Conservation (phyloP, 2,329 filamentous ascomycete genomes). For the Neophaeococcomyces aloes region DNA sequence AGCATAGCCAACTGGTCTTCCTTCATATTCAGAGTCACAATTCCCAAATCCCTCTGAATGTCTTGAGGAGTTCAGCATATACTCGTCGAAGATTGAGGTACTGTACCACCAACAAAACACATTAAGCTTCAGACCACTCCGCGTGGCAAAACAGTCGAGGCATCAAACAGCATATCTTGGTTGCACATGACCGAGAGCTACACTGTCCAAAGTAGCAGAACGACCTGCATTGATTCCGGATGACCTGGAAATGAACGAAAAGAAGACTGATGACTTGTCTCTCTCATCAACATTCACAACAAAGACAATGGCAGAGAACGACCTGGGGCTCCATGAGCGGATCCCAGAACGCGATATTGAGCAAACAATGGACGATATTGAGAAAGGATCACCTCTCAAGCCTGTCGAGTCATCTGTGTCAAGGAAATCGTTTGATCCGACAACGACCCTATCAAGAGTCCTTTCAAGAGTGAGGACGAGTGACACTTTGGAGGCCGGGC, state of each 20-base stretch:
- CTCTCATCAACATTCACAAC: neutral
- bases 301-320: constrained; percentile 3
- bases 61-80: no score
- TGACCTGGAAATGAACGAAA: neutral
- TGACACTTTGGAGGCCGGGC: constrained; percentile 22
- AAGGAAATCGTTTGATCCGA: neutral
- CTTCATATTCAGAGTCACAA: no score
- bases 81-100: no score
- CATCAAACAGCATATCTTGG: no score
- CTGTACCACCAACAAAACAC: no score
- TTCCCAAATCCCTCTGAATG: no score
- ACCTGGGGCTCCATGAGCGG: constrained; percentile 3
- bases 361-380: neutral
- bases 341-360: constrained; percentile 1
- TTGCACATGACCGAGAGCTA: no score
- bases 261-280: neutral
- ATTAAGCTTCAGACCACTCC: no score
- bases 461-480: constrained; percentile 5
- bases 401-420: constrained; percentile 2
- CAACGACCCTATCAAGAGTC: neutral
- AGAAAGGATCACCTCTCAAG: neutral
- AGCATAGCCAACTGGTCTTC: no score
- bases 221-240: no score
- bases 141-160: no score
- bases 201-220: no score